A percentile compares a stretch with the other conserved stretches of the same genome.
Evolutionary conservation across 2,329 filamentous ascomycete species (phyloP).

Genomic region (Talaromyces sp.): DNA sequence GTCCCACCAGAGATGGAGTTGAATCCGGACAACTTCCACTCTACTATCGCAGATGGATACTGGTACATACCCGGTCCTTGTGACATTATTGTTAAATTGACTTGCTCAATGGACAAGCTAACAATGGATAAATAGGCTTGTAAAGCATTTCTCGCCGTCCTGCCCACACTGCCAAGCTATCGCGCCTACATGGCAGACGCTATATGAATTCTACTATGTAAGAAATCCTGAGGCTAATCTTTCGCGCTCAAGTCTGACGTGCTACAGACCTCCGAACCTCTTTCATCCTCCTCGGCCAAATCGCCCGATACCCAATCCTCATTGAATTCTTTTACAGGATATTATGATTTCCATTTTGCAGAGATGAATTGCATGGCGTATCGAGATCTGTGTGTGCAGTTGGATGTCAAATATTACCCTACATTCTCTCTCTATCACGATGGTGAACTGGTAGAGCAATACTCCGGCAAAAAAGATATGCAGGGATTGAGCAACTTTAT

Average conservation of each 20-base stretch:
- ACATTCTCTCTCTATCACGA: constrained; percentile 77
- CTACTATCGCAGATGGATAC: constrained; percentile 50
- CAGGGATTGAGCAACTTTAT: constrained; percentile 64
- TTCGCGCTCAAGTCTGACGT: constrained; percentile 23
- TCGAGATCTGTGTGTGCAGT: constrained; percentile 69
- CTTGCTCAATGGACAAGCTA: constrained; percentile 13
- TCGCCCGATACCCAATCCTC: constrained; percentile 49
- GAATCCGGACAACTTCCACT: constrained; percentile 47
- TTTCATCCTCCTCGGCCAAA: constrained; percentile 50
- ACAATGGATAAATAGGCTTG: constrained; percentile 39
- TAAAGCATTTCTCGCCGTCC: constrained; percentile 52
- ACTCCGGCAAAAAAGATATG: constrained; percentile 67
- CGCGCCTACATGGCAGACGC: constrained; percentile 82
- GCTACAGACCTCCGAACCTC: constrained; percentile 69
- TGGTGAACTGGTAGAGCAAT: constrained; percentile 62
- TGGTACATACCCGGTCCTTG: constrained; percentile 37
- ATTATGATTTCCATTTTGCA: constrained; percentile 87
- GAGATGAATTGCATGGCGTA: constrained; percentile 81
- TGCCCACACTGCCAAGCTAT: constrained; percentile 72
- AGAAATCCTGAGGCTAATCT: constrained; percentile 20
- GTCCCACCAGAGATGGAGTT: constrained; percentile 52
- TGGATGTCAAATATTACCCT: constrained; percentile 69
- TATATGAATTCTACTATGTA: constrained; percentile 85
- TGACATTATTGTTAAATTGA: neutral
- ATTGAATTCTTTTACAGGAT: constrained; percentile 69